phyloP scores from a whole-genome alignment of 169 alveolate genomes.

The Cryptosporidium parvum region DNA sequence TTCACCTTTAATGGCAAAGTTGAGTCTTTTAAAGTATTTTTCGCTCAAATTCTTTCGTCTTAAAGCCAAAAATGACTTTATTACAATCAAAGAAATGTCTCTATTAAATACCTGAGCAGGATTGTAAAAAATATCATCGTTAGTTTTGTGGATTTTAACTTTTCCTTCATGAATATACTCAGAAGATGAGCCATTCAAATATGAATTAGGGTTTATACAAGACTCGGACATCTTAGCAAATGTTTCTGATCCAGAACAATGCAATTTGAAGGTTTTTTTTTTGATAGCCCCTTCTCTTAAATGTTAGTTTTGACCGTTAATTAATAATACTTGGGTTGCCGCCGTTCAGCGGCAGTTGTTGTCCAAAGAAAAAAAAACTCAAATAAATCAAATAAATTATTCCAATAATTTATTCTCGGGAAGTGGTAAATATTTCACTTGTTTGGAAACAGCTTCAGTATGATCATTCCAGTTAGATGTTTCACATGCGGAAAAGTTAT shows the following conservation, averaged over 20 bases:
- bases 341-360: background rate
- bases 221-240: background rate
- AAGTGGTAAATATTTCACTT: constrained; percentile 1
- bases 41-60: constrained; percentile 6
- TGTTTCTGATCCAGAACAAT: constrained; percentile 1
- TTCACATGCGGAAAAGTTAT: constrained; percentile 99
- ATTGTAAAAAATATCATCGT: constrained; percentile 86
- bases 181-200: background rate
- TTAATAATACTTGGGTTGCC: background rate
- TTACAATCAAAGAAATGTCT: constrained; percentile 85
- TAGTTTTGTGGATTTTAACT: constrained; percentile 81
- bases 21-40: constrained; percentile 7
- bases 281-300: background rate
- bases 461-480: constrained; percentile 99
- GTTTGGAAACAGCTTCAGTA: constrained; percentile 76
- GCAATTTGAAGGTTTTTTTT: background rate
- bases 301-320: constrained; percentile 9
- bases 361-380: background rate
- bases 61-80: constrained; percentile 40
- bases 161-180: constrained; percentile 84
- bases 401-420: constrained; percentile 18
- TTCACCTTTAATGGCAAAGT: background rate
- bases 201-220: background rate
- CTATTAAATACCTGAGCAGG: constrained; percentile 95
- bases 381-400: background rate